These are phyloP conservation scores for Cercospora sp. DNA, from an alignment of 2,329 filamentous ascomycete genomes.

Conservation along the genomic window DNA sequence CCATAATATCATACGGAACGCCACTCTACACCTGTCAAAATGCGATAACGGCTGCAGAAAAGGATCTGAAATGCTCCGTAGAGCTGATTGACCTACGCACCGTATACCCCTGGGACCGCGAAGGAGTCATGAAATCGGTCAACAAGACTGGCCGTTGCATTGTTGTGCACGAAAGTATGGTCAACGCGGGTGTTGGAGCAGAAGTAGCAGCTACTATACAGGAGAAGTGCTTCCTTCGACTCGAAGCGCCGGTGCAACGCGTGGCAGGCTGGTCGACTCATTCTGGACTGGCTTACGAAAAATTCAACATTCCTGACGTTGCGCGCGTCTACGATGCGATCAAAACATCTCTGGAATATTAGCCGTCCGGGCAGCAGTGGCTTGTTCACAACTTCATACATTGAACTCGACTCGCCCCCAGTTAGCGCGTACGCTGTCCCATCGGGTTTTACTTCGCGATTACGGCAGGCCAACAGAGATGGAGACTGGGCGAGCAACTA, in stretches of 20 bases:
- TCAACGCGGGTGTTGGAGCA: constrained; percentile 84
- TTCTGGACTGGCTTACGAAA: constrained; percentile 73
- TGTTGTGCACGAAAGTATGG: constrained; percentile 89
- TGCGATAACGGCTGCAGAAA: constrained; percentile 74
- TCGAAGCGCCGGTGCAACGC: constrained; percentile 82
- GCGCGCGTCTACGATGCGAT: constrained; percentile 62
- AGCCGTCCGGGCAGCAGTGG: background rate
- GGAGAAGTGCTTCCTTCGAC: constrained; percentile 76
- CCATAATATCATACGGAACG: constrained; percentile 84
- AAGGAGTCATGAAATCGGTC: constrained; percentile 77
- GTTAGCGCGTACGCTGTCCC: background rate
- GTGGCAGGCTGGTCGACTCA: constrained; percentile 91
- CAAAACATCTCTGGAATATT: constrained; percentile 50
- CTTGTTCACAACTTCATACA: background rate
- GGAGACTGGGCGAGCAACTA: background rate
- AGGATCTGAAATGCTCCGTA: constrained; percentile 70
- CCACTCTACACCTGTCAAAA: constrained; percentile 80
- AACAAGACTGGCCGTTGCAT: constrained; percentile 82
- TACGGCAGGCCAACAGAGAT: background rate
- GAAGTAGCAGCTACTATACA: constrained; percentile 88
- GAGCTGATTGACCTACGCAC: constrained; percentile 88
- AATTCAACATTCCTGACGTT: constrained; percentile 74
- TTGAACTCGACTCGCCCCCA: background rate
- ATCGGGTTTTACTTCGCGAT: background rate
- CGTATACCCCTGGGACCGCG: constrained; percentile 87